Evolutionary conservation across 331 rosid genomes (phyloP), one percentile per base, ranked within the genome.

Genomic region (Prunus yedoensis): DNA sequence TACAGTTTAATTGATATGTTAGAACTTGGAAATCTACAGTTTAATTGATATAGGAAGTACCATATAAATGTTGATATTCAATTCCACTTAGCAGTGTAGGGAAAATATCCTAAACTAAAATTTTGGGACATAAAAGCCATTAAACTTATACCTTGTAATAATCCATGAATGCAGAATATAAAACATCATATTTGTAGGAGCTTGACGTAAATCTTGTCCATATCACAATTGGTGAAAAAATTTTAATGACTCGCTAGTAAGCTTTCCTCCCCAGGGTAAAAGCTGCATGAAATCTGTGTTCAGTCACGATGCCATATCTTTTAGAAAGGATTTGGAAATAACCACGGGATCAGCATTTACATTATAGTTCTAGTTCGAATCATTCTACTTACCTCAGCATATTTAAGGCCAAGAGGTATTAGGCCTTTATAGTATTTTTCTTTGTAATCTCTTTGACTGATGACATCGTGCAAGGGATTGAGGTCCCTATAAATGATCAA

Each of bases 201-300:
- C 84, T 94, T 32, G 97, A 85, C 13, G 90, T 61, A 82, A 91
- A 90, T 88, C 74, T 94, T 66, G 96, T 87, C 97, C 98, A 94
- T 82, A 91, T 89, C 84, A 94, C 97, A 81, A 91, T 91, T 15
- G 98, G 96, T 5, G 98, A 94, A 85, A 94, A 63, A 94, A 94
- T 5, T 83, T 85, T 77, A 91, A 73, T 27, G 97, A 94, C 77
- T 94, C 95, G 32, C 93, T 77, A 1, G 98, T 90, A 68, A 94
- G 98, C 91, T 90, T 94, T 84, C 98, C 98, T 78, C 98, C 98
- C 96, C 98, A 94, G 59, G 97, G 96, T 85, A 94, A 89, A 84
- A 83, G 93, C 97, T 94, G 98, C 91, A 91, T 66, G 68, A 88
- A 93, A 73, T 88, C 87, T 82, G 81, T 83, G 86, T 79, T 88